phyloP scores from a whole-genome alignment of 192 early-diverging fungal genomes.

The Oehlia diaphana region DNA sequence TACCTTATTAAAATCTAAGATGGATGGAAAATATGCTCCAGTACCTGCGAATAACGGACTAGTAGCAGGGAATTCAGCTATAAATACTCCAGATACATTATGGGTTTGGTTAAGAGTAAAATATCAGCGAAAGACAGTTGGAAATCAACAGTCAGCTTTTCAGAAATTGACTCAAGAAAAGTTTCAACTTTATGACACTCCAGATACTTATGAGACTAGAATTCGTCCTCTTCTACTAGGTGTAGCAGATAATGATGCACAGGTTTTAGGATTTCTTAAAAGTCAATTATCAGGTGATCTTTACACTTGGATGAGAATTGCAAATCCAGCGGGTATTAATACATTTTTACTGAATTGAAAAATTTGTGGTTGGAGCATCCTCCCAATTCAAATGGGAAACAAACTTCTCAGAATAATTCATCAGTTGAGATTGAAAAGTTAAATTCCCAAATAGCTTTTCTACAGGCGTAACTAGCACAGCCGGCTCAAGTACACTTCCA shows the following conservation, averaged over 20 bases:
- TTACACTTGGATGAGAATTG: constrained; percentile 16
- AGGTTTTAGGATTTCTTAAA: constrained; percentile 11
- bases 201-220: constrained; percentile 12
- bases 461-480: too few relatives aligned
- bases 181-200: background rate
- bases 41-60: background rate
- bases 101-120: background rate
- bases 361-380: constrained; percentile 4
- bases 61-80: background rate
- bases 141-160: background rate
- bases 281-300: constrained; percentile 2
- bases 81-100: background rate
- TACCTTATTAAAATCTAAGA: too few relatives aligned
- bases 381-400: background rate
- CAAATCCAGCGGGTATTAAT: background rate
- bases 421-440: too few relatives aligned
- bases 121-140: background rate
- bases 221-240: constrained; percentile 2
- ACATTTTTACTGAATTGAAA: background rate
- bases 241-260: background rate
- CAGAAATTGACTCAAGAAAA: constrained; percentile 14
- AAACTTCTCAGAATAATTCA: background rate
- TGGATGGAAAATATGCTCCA: constrained; percentile 1
- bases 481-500: too few relatives aligned
- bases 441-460: too few relatives aligned